Evolutionary conservation across 1,284 basidiomycete genomes (phyloP).

Genomic region (Austroboletus niveus): DNA sequence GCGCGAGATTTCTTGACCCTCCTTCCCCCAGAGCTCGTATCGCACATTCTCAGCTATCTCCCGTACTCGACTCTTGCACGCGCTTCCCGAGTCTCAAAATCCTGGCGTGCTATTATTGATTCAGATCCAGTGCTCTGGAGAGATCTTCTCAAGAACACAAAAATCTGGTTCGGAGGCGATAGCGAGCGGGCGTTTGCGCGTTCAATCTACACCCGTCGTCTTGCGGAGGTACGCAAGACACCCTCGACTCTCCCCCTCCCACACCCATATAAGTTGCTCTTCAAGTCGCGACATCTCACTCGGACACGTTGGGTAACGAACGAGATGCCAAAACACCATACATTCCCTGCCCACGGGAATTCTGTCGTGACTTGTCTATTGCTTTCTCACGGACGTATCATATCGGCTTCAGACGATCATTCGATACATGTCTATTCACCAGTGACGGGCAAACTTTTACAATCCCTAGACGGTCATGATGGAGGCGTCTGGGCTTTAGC

Average conservation of each 20-base stretch:
- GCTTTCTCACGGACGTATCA: slow-evolving; percentile 90
- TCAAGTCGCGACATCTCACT: slow-evolving; percentile 81
- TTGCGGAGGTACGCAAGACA: slow-evolving; percentile 40
- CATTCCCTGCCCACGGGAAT: slow-evolving; percentile 84
- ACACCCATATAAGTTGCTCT: slow-evolving; percentile 83
- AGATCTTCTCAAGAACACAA: slow-evolving; percentile 71
- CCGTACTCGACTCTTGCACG: slow-evolving; percentile 75
- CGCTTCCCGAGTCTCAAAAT: slow-evolving; percentile 76
- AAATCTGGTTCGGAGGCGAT: slow-evolving; percentile 83
- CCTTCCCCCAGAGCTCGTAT: slow-evolving; percentile 82
- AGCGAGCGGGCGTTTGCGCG: slow-evolving; percentile 69
- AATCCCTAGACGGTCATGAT: slow-evolving; percentile 83
- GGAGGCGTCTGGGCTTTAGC: slow-evolving; percentile 96
- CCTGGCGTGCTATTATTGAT: slow-evolving; percentile 83
- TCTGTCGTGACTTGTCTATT: slow-evolving; percentile 93
- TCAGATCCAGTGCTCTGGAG: slow-evolving; percentile 84
- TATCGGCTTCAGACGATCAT: slow-evolving; percentile 92
- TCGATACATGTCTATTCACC: slow-evolving; percentile 92
- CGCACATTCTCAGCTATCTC: slow-evolving; percentile 75
- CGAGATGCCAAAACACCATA: slow-evolving; percentile 70
- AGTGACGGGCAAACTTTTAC: slow-evolving; percentile 70
- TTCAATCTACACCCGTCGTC: slow-evolving; percentile 59
- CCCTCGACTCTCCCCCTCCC: slow-evolving; percentile 57
- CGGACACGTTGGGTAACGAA: slow-evolving; percentile 75
- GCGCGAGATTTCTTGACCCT: slow-evolving; percentile 86